A percentile compares a stretch with the other conserved stretches of the same genome.
phyloP scores from a whole-genome alignment of 306 rosid species.

The Prunus fruticosa region DNA sequence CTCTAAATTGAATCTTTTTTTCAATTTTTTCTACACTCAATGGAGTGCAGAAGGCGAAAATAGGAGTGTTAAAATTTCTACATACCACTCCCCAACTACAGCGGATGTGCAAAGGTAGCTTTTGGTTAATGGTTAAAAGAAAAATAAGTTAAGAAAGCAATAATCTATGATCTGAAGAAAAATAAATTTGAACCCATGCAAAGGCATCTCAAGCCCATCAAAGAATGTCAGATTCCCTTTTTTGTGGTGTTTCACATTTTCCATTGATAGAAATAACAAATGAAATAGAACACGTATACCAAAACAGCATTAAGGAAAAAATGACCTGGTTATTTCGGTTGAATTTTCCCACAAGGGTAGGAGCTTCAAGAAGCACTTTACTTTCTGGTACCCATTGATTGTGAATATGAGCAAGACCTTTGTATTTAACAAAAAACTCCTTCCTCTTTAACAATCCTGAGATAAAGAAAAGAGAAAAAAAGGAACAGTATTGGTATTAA shows the following conservation, averaged over 20 bases:
- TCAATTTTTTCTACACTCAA: too few species aligned
- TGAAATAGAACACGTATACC: constrained; percentile 1
- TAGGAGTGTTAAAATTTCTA: too few species aligned
- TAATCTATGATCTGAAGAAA: neutral
- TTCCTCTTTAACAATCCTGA: constrained; percentile 43
- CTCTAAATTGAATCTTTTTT: too few species aligned
- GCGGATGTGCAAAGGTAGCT: neutral
- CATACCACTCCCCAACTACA: neutral
- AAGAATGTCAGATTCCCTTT: neutral
- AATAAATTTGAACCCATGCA: neutral
- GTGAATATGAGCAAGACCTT: constrained; percentile 67
- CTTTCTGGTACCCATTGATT: constrained; percentile 51
- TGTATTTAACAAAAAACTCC: constrained; percentile 59
- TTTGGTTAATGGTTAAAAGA: neutral
- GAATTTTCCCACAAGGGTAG: constrained; percentile 45
- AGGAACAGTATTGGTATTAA: constrained; percentile 7
- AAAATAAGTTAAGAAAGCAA: neutral
- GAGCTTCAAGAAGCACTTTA: constrained; percentile 54
- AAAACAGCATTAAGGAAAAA: constrained; percentile 6
- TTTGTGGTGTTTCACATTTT: neutral
- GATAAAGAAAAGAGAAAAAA: neutral
- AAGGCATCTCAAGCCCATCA: constrained; percentile 9
- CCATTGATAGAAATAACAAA: neutral
- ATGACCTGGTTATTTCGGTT: constrained; percentile 47
- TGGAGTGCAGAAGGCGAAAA: too few species aligned